phyloP scores from a whole-genome alignment of 306 rosid species.

The Corylus americana region DNA sequence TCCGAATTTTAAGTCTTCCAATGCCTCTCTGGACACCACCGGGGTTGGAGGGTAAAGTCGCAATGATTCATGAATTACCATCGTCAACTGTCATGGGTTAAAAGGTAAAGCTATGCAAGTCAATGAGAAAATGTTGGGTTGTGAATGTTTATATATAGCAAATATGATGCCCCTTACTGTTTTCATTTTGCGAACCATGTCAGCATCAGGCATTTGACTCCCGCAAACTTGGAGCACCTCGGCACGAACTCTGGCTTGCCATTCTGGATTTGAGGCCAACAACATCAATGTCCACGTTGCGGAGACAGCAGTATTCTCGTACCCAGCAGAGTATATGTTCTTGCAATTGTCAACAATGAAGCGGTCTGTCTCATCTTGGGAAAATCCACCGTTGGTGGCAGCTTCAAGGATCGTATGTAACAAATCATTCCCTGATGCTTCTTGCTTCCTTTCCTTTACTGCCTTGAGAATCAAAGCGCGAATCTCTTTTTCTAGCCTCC shows the following conservation, averaged over 20 bases:
- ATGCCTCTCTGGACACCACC: constrained; percentile 20
- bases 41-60: constrained; percentile 31
- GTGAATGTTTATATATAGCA: background rate
- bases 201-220: constrained; percentile 26
- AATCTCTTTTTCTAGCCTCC: constrained; percentile 48
- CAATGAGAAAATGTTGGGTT: background rate
- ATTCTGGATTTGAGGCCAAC: constrained; percentile 46
- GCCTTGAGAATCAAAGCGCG: constrained; percentile 31
- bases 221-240: constrained; percentile 35
- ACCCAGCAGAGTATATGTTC: constrained; percentile 42
- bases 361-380: constrained; percentile 8
- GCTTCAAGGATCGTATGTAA: constrained; percentile 38
- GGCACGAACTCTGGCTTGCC: constrained; percentile 45
- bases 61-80: constrained; percentile 34
- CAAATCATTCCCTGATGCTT: constrained; percentile 22
- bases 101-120: too few relatives aligned
- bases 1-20: constrained; percentile 26
- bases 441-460: constrained; percentile 31
- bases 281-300: constrained; percentile 49
- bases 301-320: constrained; percentile 44
- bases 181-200: constrained; percentile 46
- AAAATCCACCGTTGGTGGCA: constrained; percentile 25
- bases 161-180: constrained; percentile 39
- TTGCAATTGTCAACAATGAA: constrained; percentile 43
- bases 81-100: constrained; percentile 20